These are phyloP conservation scores for Ceratobasidium papillatum DNA, from an alignment of 1,284 basidiomycete species.

Conservation along the genomic window DNA sequence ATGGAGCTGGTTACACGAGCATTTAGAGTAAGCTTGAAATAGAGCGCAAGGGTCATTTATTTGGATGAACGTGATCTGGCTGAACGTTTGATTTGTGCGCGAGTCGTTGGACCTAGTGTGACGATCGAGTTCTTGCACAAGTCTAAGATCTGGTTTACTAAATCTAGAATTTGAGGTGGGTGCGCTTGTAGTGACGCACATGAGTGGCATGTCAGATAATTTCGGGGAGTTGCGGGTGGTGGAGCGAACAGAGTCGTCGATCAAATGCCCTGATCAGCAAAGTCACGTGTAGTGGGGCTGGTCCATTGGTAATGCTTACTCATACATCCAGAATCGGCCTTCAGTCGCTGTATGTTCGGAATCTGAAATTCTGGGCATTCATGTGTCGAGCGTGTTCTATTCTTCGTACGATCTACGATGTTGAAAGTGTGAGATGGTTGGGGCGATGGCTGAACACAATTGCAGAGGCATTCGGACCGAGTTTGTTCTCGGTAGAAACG, in stretches of 20 bases:
- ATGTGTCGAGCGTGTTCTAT: background rate
- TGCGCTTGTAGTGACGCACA: no score
- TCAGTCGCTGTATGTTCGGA: slow-evolving; percentile 4
- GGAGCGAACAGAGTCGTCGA: background rate
- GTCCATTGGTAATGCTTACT: background rate
- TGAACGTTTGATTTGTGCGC: background rate
- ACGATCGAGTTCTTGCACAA: background rate
- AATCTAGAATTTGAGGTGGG: no score
- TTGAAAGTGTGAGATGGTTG: background rate
- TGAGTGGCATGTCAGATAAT: no score
- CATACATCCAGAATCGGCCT: background rate
- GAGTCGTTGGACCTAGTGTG: background rate
- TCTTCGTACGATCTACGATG: background rate
- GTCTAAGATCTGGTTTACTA: no score
- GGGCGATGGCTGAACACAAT: background rate
- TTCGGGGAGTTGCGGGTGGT: background rate
- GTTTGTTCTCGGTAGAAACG: background rate
- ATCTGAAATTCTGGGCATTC: background rate
- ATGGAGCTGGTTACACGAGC: background rate
- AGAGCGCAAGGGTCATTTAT: background rate
- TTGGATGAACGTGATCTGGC: background rate
- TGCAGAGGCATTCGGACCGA: background rate
- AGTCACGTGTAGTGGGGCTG: background rate
- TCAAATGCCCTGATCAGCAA: background rate
- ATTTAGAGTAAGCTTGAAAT: background rate